phyloP scores from a whole-genome alignment of 148 eudicot species.

The Fagopyrum esculentum region DNA sequence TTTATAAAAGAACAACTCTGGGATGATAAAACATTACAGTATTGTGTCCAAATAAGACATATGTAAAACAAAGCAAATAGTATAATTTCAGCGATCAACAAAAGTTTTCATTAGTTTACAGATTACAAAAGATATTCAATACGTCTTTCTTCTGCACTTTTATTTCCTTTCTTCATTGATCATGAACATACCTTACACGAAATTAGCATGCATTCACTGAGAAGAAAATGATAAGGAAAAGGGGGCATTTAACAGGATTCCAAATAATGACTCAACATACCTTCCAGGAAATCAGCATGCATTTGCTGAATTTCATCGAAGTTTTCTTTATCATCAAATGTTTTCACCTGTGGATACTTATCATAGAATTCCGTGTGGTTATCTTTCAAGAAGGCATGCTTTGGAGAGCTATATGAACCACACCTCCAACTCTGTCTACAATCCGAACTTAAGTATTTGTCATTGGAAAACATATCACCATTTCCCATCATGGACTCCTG shows the following conservation, averaged over 20 bases:
- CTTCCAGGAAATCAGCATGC: constrained; percentile 2
- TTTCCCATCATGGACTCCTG: constrained; percentile 1
- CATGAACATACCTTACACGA: neutral
- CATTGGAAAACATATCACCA: neutral
- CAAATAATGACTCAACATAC: neutral
- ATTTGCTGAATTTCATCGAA: neutral
- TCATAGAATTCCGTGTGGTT: neutral
- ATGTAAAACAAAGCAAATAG: neutral
- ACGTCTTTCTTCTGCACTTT: neutral
- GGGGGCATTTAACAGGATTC: neutral
- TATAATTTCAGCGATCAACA: neutral
- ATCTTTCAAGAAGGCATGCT: neutral
- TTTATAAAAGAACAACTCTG: neutral
- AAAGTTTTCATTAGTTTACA: neutral
- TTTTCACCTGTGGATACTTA: neutral
- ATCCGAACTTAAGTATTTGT: neutral
- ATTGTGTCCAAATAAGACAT: neutral
- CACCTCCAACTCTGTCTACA: neutral
- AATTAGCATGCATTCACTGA: neutral
- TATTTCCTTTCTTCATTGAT: neutral
- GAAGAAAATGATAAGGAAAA: neutral
- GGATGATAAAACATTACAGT: neutral
- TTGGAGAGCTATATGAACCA: neutral
- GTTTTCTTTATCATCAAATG: constrained; percentile 4
- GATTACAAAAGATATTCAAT: neutral